Base-by-base conservation (phyloP, 306 rosid genomes). In the Sechiopsis laciniata region DNA sequence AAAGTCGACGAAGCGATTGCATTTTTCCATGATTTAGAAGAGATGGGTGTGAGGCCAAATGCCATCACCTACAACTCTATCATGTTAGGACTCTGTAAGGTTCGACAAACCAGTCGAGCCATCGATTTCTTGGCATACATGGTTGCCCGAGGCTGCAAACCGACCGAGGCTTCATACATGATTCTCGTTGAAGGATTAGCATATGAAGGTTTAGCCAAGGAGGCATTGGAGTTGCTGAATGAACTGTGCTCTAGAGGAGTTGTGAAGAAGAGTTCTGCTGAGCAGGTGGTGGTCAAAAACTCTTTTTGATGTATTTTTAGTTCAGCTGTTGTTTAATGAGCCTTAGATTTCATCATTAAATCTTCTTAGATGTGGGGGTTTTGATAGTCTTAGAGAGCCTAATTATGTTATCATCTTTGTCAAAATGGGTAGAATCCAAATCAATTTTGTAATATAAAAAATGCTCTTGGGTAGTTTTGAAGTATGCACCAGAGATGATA, bases 161-260 rank as follows among this genome's bases (percentile, higher is more conserved):
- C 99, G 40, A 86, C 95, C 12, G 99, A 94, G 86, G 85, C 83
- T 71, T 86, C 99, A 1, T 94, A 94, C 77, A 88, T 94, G 40
- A 88, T 89, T 84, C 99, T 94, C 64, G 84, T 94, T 52, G 95
- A 88, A 83, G 97, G 97, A 82, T 79, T 94, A 73, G 96, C 99
- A 11, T 79, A 80, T 74, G 97, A 95, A 84, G 99, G 99, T 45
- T 80, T 95, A 1, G 90, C 88, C 10, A 86, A 85, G 78, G 97
- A 95, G 64, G 99, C 97, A 64, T 72, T 95, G 85, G 89, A 79
- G 80, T 78, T 95, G 54, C 74, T 89, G 51, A 83, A 82, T 74
- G 91, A 91, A 78, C 72, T 95, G 80, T 78, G 85, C 80, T 79
- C 80, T 77, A 86, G 83, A 81, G 97, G 97, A 58, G 82, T 85